phyloP scores from a whole-genome alignment of 768 basidiomycete species.

The Pleurotus tuoliensis region DNA sequence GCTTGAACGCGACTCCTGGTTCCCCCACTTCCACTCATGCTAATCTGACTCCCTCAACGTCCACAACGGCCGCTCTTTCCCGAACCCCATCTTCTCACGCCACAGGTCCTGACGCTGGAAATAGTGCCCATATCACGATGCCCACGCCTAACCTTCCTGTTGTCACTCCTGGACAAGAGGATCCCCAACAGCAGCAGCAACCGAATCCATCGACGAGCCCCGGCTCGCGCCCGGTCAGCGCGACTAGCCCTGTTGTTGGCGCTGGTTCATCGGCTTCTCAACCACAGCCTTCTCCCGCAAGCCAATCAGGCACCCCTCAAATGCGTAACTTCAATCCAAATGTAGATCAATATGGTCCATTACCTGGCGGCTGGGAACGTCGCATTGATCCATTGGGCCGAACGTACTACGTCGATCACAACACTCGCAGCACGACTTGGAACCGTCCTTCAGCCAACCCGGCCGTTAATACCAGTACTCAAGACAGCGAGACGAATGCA shows the following conservation, averaged over 20 bases:
- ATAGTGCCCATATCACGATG: constrained; percentile 14
- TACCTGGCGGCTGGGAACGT: constrained; percentile 94
- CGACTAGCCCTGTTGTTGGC: constrained; percentile 8
- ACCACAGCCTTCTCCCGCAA: constrained; percentile 30
- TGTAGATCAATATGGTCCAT: constrained; percentile 88
- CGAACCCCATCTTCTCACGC: constrained; percentile 68
- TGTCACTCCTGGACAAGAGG: constrained; percentile 20
- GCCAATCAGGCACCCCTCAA: constrained; percentile 45
- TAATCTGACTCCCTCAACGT: constrained; percentile 34
- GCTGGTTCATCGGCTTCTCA: constrained; percentile 16
- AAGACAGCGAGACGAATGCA: constrained; percentile 77
- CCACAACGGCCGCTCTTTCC: constrained; percentile 44
- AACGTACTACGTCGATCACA: constrained; percentile 99
- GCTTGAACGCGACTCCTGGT: constrained; percentile 53
- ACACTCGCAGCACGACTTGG: constrained; percentile 97
- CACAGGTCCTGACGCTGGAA: constrained; percentile 41
- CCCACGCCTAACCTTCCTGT: constrained; percentile 19
- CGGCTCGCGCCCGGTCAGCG: constrained; percentile 22
- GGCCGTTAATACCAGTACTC: constrained; percentile 63
- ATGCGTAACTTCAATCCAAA: constrained; percentile 91
- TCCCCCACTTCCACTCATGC: constrained; percentile 55
- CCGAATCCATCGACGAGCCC: constrained; percentile 16
- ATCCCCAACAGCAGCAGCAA: constrained; percentile 19
- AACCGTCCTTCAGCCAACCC: constrained; percentile 83
- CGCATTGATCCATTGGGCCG: constrained; percentile 94